Percentiles rank a stretch among this genome's conserved stretches.
These are phyloP conservation scores for Trypanosoma lewisi DNA, from an alignment of 208 protist genomes.

Conservation along the genomic window DNA sequence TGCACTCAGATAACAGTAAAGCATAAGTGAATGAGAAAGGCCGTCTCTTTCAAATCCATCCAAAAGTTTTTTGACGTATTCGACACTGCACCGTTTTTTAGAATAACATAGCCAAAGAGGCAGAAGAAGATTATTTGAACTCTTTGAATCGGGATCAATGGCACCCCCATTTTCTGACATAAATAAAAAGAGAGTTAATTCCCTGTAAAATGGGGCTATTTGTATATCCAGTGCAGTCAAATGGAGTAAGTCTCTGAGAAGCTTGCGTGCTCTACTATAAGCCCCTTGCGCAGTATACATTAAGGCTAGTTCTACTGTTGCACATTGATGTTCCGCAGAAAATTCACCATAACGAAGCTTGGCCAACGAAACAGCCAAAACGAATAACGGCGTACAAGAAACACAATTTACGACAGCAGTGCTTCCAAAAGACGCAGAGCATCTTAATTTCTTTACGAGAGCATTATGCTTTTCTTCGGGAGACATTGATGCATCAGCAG, in stretches of 20 bases:
- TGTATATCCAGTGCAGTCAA: background rate
- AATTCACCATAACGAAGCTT: constrained; percentile 3
- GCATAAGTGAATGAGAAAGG: constrained; percentile 2
- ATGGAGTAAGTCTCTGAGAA: background rate
- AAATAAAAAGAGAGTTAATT: background rate
- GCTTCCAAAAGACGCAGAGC: background rate
- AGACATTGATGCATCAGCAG: constrained; percentile 4
- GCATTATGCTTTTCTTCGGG: constrained; percentile 5
- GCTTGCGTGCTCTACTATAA: constrained; percentile 7
- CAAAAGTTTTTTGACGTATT: background rate
- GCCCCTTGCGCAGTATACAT: constrained; percentile 5
- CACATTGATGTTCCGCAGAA: constrained; percentile 5
- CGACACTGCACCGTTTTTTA: background rate
- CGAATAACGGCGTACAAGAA: constrained; percentile 2
- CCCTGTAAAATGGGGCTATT: background rate
- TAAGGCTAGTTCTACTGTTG: constrained; percentile 13
- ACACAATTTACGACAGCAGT: background rate
- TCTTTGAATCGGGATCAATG: background rate
- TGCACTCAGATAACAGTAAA: constrained; percentile 16
- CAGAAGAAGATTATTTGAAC: background rate
- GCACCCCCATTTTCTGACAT: background rate
- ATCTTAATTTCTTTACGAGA: constrained; percentile 2
- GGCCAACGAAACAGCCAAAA: constrained; percentile 6
- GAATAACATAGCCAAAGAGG: background rate
- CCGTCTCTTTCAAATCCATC: background rate